A percentile compares a stretch with the other conserved stretches of the same genome.
Conservation (phyloP, 495 filamentous ascomycete species). For the Amphirosellinia nigrospora region DNA sequence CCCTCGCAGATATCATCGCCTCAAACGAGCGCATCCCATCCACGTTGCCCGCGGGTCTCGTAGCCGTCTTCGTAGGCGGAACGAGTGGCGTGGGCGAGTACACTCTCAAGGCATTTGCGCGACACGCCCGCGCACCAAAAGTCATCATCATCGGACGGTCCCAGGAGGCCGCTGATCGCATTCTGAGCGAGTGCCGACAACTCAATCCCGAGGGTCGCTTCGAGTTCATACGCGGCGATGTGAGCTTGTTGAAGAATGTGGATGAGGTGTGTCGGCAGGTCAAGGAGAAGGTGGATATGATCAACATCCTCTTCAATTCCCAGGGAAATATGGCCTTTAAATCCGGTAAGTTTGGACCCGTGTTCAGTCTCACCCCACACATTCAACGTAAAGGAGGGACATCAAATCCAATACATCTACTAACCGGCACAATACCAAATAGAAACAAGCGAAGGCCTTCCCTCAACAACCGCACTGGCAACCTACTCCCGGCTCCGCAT, state of each 20-base stretch:
- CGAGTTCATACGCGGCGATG: constrained; percentile 59
- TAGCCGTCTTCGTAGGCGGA: constrained; percentile 63
- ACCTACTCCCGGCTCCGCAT: constrained; percentile 66
- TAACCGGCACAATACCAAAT: neutral
- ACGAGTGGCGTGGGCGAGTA: constrained; percentile 65
- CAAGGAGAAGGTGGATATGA: constrained; percentile 51
- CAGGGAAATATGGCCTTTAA: constrained; percentile 40
- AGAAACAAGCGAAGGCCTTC: constrained; percentile 13
- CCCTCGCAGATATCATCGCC: constrained; percentile 35
- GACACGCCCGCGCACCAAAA: constrained; percentile 49
- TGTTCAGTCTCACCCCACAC: neutral
- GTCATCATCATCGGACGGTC: constrained; percentile 49
- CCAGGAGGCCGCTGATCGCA: constrained; percentile 46
- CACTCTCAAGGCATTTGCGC: constrained; percentile 52
- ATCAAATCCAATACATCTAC: neutral
- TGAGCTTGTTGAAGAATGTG: constrained; percentile 59
- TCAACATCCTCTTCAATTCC: constrained; percentile 64
- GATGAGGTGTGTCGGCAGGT: constrained; percentile 62
- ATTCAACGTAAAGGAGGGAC: no score
- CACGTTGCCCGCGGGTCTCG: constrained; percentile 43
- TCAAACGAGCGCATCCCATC: constrained; percentile 42
- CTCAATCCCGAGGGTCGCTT: constrained; percentile 53
- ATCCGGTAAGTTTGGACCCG: constrained; percentile 30
- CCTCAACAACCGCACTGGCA: neutral
- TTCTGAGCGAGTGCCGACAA: constrained; percentile 46